Base-by-base conservation (phyloP, 2,329 filamentous ascomycete species). In the Trichoderma polysporum region DNA sequence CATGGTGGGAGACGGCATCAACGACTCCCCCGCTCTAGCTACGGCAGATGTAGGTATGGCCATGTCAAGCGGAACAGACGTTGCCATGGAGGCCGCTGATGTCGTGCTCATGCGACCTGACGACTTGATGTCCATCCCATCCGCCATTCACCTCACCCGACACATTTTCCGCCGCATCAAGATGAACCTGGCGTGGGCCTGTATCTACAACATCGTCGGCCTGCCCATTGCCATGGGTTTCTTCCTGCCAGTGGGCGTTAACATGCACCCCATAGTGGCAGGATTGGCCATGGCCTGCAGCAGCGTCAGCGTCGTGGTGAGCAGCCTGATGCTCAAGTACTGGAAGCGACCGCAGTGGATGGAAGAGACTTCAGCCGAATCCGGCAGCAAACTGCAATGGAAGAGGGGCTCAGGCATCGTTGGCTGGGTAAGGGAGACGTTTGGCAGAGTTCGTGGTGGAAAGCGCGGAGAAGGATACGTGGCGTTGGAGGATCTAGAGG, bases 1-100 rank as follows among this genome's bases (percentile, higher is more conserved):
- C 71, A 99, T 99, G 95, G 94, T 98, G 15, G 94, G 95, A 61
- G 95, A 99, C 77, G 95, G 95, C 49, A 97, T 99, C 85, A 99
- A 99, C 79, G 95, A 99, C 81, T 97, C 93, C 0, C 95, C 95
- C 0, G 95, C 95, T 0, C 87, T 99, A 12, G 95, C 93, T 0
- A 97, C 93, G 0, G 94, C 95, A 12, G 90, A 97, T 72, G 89
- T 98, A 31, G 95, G 95, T 70, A 97, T 99, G 71, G 94, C 94
- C 67, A 92, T 99, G 79, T 87, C 92, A 5, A 93, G 90, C 8
- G 95, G 95, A 66, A 98, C 95, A 0, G 95, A 98, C 76, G 94
- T 99, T 1, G 95, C 95, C 58, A 97, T 99, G 88, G 95, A 98
- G 80, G 95, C 95, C 1, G 95, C 95, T 0, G 93, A 97, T 73